These are phyloP conservation scores for Fimicolochytrium jonesii DNA, from an alignment of 192 early-diverging fungal genomes.

Conservation along the genomic window DNA sequence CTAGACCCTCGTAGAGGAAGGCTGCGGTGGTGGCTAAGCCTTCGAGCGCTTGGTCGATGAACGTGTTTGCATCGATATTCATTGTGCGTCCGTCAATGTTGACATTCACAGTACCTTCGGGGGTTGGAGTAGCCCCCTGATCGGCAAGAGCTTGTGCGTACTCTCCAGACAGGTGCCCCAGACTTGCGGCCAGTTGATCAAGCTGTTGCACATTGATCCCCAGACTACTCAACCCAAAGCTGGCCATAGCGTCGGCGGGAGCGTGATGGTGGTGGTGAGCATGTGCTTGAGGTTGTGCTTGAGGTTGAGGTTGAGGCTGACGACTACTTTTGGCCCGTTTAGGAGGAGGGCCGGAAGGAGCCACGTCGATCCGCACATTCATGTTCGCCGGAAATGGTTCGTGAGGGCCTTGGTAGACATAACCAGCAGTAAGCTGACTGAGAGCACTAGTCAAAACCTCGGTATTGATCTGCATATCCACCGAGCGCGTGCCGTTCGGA, in stretches of 20 bases:
- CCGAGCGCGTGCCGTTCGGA: not conserved
- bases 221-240: conserved; percentile 6
- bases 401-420: not conserved
- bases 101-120: conserved; percentile 10
- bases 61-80: conserved; percentile 18
- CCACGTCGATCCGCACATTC: conserved; percentile 7
- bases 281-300: no score
- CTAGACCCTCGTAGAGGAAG: conserved; percentile 23
- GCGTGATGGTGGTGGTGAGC: not conserved
- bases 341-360: no score
- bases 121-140: not conserved
- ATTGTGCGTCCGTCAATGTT: conserved; percentile 15
- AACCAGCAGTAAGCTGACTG: conserved; percentile 16
- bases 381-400: not conserved
- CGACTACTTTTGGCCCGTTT: no score
- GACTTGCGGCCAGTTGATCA: conserved; percentile 4
- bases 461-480: conserved; percentile 14
- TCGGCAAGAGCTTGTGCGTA: no score
- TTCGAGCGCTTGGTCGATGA: conserved; percentile 32
- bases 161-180: conserved; percentile 10
- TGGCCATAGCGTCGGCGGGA: conserved; percentile 2
- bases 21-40: conserved; percentile 27
- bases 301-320: no score
- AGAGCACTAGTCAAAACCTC: conserved; percentile 14
- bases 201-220: conserved; percentile 14